Base-by-base conservation (phyloP, 23 red algal species). In the Chondrus crispus region DNA sequence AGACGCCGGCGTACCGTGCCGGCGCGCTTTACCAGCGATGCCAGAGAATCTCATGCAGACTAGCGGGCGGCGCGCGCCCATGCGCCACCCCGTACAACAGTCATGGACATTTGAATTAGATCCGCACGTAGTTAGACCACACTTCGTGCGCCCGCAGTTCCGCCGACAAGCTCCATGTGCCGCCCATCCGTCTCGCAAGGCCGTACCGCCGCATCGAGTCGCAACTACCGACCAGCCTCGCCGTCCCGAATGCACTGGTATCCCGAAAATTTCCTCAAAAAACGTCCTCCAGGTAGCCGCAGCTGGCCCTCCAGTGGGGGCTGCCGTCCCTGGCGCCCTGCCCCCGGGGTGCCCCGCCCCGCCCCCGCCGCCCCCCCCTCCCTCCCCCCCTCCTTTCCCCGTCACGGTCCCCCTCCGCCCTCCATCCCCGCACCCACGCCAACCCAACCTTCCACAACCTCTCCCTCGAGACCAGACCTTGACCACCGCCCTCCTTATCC, bases 11-110 rank as follows among this genome's bases (percentile, higher is more conserved):
- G 10, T 35, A 11, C 26, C 28, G 44, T 77, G 43, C 44, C 71
- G 38, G 10, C 11, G 28, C 10, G 37, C 71, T 77, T 77, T 77
- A 77, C 71, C 71, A 77, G 10, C 71, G 71, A 77, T 77, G 71
- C 71, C 9, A 77, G 71, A 76, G 28, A 42, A 48, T 40, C 37
- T 43, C 19, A 38, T 64, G 58, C 58, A 30, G 5, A 9, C 58
- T 64, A 64, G 58, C 58, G 58, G 58, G 26, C 35, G 24, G n/a
- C n/a, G n/a, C n/a, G 52, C 22, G 52, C 22, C 16, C 52, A 57
- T 57, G 22, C 52, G 14, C 52, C 22, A 57, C 16, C 52, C 22
- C 52, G 52, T 57, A 16, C 52, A 57, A 57, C 14, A 16, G 22
- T 57, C 22, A 16, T 57, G 52, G 52, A 57, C 52, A 57, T 57